These are phyloP conservation scores for Lecanicillium sp. DNA, from an alignment of 2,329 filamentous ascomycete species.

Conservation along the genomic window DNA sequence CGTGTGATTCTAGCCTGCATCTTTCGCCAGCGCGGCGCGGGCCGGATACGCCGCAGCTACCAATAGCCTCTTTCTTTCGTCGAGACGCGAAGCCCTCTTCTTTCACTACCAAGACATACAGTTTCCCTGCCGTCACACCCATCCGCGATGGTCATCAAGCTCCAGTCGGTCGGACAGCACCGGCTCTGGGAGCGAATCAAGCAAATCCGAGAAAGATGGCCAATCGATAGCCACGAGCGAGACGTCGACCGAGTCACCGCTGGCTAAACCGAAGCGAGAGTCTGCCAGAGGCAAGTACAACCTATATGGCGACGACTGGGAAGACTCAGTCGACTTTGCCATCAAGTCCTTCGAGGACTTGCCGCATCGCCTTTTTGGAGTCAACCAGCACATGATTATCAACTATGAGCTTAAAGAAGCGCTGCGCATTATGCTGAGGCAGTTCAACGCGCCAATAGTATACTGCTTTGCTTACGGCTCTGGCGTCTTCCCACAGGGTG, in stretches of 20 bases:
- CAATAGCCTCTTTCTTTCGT: too few species aligned
- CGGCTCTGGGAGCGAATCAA: too few species aligned
- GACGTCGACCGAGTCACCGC: neutral
- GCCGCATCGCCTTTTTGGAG: conserved; percentile 60
- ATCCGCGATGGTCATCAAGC: too few species aligned
- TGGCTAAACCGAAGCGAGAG: conserved; percentile 14
- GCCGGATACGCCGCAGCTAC: too few species aligned
- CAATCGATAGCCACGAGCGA: neutral
- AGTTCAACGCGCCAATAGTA: conserved; percentile 86
- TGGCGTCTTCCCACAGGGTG: conserved; percentile 82
- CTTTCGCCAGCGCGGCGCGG: too few species aligned
- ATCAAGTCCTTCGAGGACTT: conserved; percentile 37
- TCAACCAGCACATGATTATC: conserved; percentile 94
- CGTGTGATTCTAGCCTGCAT: too few species aligned
- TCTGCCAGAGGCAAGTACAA: conserved; percentile 24
- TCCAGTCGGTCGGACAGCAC: too few species aligned
- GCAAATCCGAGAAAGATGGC: neutral
- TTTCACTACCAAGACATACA: too few species aligned
- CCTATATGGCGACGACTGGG: conserved; percentile 33
- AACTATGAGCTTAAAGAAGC: conserved; percentile 93
- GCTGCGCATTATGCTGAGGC: conserved; percentile 77
- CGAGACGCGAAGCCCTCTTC: too few species aligned
- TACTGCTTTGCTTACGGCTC: conserved; percentile 98
- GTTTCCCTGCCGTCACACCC: too few species aligned
- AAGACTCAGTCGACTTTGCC: conserved; percentile 32